Percentiles rank a stretch among this genome's conserved stretches.
Conservation (phyloP, 352 stramenopile genomes). For the Globisporangium paddicum region DNA sequence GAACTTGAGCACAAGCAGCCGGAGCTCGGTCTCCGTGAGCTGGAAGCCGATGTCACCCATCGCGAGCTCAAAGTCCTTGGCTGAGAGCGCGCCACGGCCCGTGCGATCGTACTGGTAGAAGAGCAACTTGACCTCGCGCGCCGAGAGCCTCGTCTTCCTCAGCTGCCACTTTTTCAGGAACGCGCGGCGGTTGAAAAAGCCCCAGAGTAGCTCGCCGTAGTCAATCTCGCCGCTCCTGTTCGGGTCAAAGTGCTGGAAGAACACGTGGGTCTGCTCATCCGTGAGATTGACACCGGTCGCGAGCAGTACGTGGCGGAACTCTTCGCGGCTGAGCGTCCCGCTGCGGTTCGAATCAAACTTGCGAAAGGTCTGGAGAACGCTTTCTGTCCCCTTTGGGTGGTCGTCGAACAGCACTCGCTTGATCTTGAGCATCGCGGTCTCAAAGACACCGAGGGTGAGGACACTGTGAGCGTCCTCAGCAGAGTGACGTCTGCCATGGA, state of each 20-base stretch:
- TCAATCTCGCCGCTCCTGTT: slow-evolving; percentile 45
- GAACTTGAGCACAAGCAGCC: slow-evolving; percentile 48
- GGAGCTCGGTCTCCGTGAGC: slow-evolving; percentile 37
- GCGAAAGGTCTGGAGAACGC: slow-evolving; percentile 33
- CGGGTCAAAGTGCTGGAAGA: slow-evolving; percentile 47
- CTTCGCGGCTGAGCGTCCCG: slow-evolving; percentile 35
- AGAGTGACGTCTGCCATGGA: slow-evolving; percentile 46
- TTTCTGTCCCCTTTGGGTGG: neutral
- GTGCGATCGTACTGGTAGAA: slow-evolving; percentile 51
- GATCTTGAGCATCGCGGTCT: slow-evolving; percentile 52
- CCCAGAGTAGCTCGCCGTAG: slow-evolving; percentile 59
- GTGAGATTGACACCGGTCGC: slow-evolving; percentile 27
- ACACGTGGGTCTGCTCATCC: slow-evolving; percentile 29
- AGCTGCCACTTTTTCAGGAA: slow-evolving; percentile 57
- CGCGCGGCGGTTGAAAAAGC: slow-evolving; percentile 51
- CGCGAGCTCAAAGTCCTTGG: slow-evolving; percentile 40
- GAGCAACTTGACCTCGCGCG: slow-evolving; percentile 21
- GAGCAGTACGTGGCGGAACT: slow-evolving; percentile 36
- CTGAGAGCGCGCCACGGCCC: slow-evolving; percentile 28
- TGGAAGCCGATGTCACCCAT: slow-evolving; percentile 49
- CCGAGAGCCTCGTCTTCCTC: slow-evolving; percentile 23
- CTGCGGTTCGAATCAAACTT: slow-evolving; percentile 44
- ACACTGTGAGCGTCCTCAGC: slow-evolving; percentile 23
- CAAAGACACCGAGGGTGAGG: slow-evolving; percentile 25
- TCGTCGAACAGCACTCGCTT: slow-evolving; percentile 35